phyloP scores from a whole-genome alignment of 2,329 filamentous ascomycete genomes.

The Aspergillus ochraceoroseus region DNA sequence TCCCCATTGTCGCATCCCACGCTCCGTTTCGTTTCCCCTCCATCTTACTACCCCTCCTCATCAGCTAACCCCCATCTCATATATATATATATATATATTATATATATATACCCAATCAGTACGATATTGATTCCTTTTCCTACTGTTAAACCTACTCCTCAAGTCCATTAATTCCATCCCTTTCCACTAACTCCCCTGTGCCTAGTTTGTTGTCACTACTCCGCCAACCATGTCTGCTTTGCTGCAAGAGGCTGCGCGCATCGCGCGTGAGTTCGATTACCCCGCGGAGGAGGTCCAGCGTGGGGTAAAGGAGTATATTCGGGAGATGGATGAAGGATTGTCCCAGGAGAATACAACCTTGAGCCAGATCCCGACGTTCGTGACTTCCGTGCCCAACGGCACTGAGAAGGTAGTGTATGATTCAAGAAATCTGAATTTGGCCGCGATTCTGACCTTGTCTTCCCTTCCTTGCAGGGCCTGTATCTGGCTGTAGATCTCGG shows the following conservation, averaged over 20 bases:
- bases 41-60: conserved; percentile 2
- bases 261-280: conserved; percentile 83
- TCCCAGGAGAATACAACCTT: conserved; percentile 71
- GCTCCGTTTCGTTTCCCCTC: conserved; percentile 12
- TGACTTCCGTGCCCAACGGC: conserved; percentile 91
- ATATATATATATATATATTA: conserved; percentile 3
- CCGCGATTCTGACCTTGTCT: conserved; percentile 15
- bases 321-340: conserved; percentile 82
- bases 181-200: neutral
- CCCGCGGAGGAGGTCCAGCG: conserved; percentile 69
- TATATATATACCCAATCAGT: neutral
- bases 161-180: conserved; percentile 3
- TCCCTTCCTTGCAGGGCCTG: conserved; percentile 69
- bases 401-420: conserved; percentile 73
- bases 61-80: neutral
- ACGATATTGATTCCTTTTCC: neutral
- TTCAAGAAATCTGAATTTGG: conserved; percentile 7
- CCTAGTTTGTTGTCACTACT: conserved; percentile 10
- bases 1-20: conserved; percentile 6
- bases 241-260: conserved; percentile 67
- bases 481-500: conserved; percentile 98
- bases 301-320: conserved; percentile 78
- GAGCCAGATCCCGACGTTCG: conserved; percentile 95
- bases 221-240: conserved; percentile 36
- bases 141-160: neutral